Evolutionary conservation across 768 basidiomycete species (phyloP).

Genomic region (Tylopilus vinaceipallidus): DNA sequence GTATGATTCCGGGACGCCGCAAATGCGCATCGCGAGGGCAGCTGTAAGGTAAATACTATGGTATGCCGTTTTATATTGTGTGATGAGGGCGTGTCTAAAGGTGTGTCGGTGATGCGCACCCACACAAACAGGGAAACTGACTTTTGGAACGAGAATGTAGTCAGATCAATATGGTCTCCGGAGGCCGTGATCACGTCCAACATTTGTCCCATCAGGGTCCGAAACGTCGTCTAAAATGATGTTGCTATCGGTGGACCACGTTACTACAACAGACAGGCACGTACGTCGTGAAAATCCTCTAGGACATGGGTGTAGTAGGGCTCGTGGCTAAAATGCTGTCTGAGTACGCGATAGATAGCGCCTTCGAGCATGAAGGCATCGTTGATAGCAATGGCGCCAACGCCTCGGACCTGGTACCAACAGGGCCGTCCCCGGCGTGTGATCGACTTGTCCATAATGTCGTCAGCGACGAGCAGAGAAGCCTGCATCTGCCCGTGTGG

Average conservation of each 20-base stretch:
- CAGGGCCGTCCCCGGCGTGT: slow-evolving; percentile 94
- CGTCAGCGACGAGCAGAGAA: slow-evolving; percentile 89
- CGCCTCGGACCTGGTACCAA: slow-evolving; percentile 72
- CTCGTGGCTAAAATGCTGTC: slow-evolving; percentile 78
- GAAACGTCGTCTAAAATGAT: slow-evolving; percentile 6
- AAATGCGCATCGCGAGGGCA: slow-evolving; percentile 1
- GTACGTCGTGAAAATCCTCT: slow-evolving; percentile 86
- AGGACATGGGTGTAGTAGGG: slow-evolving; percentile 85
- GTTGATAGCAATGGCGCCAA: slow-evolving; percentile 87
- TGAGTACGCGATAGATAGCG: slow-evolving; percentile 89
- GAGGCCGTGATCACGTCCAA: neutral
- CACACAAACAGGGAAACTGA: neutral
- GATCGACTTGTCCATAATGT: slow-evolving; percentile 95
- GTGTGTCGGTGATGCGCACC: neutral
- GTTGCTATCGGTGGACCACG: no score
- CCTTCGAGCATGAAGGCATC: slow-evolving; percentile 95
- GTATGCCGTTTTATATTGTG: slow-evolving; percentile 47
- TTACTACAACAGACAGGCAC: slow-evolving; percentile 12
- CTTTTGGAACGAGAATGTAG: slow-evolving; percentile 4
- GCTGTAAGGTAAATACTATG: slow-evolving; percentile 40
- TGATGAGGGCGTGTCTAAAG: neutral
- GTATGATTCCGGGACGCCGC: slow-evolving; percentile 27
- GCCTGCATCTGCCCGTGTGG: slow-evolving; percentile 60
- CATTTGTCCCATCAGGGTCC: slow-evolving; percentile 2
- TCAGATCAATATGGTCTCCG: neutral